These are phyloP conservation scores for Aspergillus indologenus DNA, from an alignment of 495 filamentous ascomycete genomes.

Conservation along the genomic window DNA sequence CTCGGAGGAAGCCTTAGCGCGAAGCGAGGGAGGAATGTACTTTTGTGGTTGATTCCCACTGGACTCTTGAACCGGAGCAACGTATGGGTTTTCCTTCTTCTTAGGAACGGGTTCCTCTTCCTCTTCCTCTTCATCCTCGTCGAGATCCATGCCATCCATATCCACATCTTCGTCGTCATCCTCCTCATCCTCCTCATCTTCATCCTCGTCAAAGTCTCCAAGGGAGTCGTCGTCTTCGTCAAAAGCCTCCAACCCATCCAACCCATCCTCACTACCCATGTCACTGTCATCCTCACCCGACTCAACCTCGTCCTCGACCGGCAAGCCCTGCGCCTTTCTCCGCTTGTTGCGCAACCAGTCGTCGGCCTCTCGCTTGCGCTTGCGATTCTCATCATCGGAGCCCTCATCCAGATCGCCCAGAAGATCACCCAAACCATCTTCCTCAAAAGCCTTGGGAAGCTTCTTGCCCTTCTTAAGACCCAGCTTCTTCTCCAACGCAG, in stretches of 20 bases:
- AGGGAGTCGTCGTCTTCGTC: constrained; percentile 32
- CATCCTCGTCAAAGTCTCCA: constrained; percentile 40
- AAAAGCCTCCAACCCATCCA: constrained; percentile 18
- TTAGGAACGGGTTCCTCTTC: constrained; percentile 32
- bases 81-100: constrained; percentile 60
- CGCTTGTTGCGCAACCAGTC: constrained; percentile 62
- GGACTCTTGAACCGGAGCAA: constrained; percentile 46
- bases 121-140: constrained; percentile 21
- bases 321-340: constrained; percentile 56
- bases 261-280: constrained; percentile 25
- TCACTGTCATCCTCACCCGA: constrained; percentile 29
- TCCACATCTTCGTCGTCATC: constrained; percentile 23
- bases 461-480: constrained; percentile 78
- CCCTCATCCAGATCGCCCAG: constrained; percentile 64
- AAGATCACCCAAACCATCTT: constrained; percentile 80
- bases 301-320: constrained; percentile 24
- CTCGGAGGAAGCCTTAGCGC: constrained; percentile 58
- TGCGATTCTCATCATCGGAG: constrained; percentile 46
- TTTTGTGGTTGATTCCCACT: constrained; percentile 43
- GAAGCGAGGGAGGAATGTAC: constrained; percentile 87
- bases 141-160: background rate
- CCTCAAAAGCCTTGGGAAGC: constrained; percentile 69
- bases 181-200: constrained; percentile 39
- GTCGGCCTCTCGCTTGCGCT: constrained; percentile 56
- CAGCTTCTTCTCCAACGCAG: constrained; percentile 81